A percentile compares a stretch with the other conserved stretches of the same genome.
phyloP scores from a whole-genome alignment of 371 early-diverging fungal species.

The Dinochytrium kinnereticum region DNA sequence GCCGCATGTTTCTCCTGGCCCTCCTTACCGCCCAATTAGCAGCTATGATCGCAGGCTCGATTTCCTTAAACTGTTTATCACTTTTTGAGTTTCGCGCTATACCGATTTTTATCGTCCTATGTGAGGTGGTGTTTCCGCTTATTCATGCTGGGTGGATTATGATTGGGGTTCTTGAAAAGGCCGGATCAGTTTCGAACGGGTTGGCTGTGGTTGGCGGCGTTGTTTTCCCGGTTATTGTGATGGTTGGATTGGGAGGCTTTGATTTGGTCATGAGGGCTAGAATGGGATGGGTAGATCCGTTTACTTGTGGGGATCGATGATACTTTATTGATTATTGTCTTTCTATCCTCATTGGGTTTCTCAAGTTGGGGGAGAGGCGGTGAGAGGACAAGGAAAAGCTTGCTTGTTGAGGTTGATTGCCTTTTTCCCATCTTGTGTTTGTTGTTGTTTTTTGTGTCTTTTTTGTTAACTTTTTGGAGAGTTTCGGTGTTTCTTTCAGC shows the following conservation, averaged over 20 bases:
- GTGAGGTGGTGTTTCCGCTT: not conserved
- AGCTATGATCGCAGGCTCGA: slow-evolving; percentile 5
- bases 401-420: too few relatives aligned
- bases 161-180: slow-evolving; percentile 1
- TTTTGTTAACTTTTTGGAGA: too few relatives aligned
- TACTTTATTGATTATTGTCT: too few relatives aligned
- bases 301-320: not conserved
- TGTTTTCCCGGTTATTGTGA: not conserved
- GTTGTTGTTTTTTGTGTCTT: too few relatives aligned
- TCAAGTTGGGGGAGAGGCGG: too few relatives aligned
- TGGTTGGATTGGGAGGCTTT: not conserved
- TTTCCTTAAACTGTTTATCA: not conserved
- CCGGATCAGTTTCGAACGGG: not conserved
- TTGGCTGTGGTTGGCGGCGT: not conserved
- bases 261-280: not conserved
- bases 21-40: not conserved
- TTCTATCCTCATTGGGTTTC: too few relatives aligned
- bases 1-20: not conserved
- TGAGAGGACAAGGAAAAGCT: too few relatives aligned
- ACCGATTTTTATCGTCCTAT: not conserved
- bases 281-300: not conserved
- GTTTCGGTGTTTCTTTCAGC: too few relatives aligned
- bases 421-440: too few relatives aligned
- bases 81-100: not conserved
- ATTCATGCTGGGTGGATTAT: slow-evolving; percentile 9